Evolutionary conservation across 805 yeast species (phyloP), one percentile per base, ranked within the genome.

Genomic region (Maudiozyma barnettii): DNA sequence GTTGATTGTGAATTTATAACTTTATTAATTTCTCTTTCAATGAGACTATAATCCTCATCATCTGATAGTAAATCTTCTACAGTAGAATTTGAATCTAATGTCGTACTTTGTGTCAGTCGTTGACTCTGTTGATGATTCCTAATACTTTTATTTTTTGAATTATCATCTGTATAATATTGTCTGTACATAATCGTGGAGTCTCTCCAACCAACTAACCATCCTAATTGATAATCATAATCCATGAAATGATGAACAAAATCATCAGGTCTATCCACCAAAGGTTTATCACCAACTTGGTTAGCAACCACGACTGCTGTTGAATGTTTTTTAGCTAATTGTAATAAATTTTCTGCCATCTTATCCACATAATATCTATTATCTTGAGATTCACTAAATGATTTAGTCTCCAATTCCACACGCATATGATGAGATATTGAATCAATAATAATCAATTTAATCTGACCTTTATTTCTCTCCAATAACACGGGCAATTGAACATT

Each of bases 361-460:
- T 67, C 64, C 19, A 75, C 56, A 52, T 76, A 74, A 44, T 64
- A 57, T 45, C 71, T 65, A 50, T 77, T 72, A 46, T 69, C 65
- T 40, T 65, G 64, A 18, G 73, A 63, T 18, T 65, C 66, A 36
- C 56, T 57, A 22, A 66, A 63, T 29, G 64, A 64, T 10, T 61
- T 68, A 38, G 71, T 67, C 39, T 65, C 71, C 21, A 79, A 58
- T 52, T 81, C 87, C 1, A 80, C 80, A 48, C 95, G 68, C 30
- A 89, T 62, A 61, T 84, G 95, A 57, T 87, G 95, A 0, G 91
- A 80, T 4, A 90, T 77, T 31, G 95, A 84, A 63, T 91, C 98
- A 9, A 90, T 70, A 1, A 88, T 73, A 0, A 91, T 70, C 26
- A 84, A 57, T 39, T 76, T 81, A 2, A 82, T 69, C 6, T 58